These are phyloP conservation scores for Yarrowia galli DNA, from an alignment of 1,139 yeast species.

Conservation along the genomic window DNA sequence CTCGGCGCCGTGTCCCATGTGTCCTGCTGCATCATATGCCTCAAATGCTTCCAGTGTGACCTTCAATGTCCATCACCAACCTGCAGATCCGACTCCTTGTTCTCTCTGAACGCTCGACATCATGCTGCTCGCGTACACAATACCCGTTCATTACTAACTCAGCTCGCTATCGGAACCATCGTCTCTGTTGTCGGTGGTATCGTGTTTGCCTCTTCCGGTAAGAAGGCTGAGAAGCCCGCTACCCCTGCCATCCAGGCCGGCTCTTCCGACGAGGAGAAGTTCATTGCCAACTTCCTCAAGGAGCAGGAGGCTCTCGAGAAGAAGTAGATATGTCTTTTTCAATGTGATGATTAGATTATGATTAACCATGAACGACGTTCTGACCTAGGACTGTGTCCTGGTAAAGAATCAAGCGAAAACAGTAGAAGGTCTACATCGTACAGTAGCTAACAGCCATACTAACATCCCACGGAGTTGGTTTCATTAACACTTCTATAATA, in stretches of 20 bases:
- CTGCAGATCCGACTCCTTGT: no score
- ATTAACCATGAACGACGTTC: not conserved
- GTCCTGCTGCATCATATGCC: not conserved
- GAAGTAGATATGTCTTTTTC: conserved; percentile 42
- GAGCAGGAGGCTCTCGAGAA: conserved; percentile 49
- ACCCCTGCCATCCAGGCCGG: conserved; percentile 77
- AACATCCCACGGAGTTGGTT: no score
- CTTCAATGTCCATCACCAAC: not conserved
- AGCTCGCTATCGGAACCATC: conserved; percentile 53
- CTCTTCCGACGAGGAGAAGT: conserved; percentile 88
- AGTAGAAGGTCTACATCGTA: no score
- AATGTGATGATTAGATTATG: conserved; percentile 37
- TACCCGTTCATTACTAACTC: conserved; percentile 19
- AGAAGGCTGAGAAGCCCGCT: conserved; percentile 53
- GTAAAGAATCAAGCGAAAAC: no score
- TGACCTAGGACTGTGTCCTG: no score
- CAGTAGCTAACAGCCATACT: no score
- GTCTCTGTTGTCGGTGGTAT: conserved; percentile 48
- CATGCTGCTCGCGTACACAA: not conserved
- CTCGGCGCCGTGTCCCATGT: not conserved
- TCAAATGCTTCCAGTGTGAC: not conserved
- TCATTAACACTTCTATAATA: not conserved
- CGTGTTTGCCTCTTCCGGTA: conserved; percentile 47
- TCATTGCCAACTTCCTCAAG: conserved; percentile 59
- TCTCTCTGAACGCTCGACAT: not conserved